phyloP scores from a whole-genome alignment of 148 eudicot species.

The Persicaria tinctoria region DNA sequence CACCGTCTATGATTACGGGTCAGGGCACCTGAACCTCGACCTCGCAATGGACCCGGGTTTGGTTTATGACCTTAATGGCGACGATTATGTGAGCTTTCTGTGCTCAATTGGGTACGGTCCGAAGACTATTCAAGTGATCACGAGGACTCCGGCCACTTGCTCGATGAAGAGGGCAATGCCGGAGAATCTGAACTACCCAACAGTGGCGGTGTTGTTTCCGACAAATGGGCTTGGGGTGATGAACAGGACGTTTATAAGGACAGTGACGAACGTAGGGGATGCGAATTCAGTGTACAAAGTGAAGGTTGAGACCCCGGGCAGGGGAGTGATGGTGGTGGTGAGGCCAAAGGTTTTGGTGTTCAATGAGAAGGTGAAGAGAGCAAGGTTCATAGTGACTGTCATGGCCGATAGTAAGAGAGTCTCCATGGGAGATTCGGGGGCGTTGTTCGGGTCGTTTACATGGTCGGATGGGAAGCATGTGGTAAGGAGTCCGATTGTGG shows the following conservation, averaged over 20 bases:
- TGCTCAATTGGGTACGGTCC: constrained; percentile 85
- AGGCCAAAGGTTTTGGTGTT: constrained; percentile 54
- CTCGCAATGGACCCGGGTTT: constrained; percentile 88
- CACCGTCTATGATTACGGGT: constrained; percentile 62
- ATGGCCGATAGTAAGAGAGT: constrained; percentile 47
- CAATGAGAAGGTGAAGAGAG: constrained; percentile 41
- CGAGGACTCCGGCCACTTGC: constrained; percentile 57
- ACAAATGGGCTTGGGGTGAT: constrained; percentile 27
- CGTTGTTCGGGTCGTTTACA: constrained; percentile 61
- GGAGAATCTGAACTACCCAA: constrained; percentile 82
- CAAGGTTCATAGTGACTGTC: constrained; percentile 53
- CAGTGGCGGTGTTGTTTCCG: constrained; percentile 63
- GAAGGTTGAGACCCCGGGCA: constrained; percentile 44
- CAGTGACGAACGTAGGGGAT: constrained; percentile 73
- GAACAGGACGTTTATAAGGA: constrained; percentile 66
- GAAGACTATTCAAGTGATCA: constrained; percentile 87
- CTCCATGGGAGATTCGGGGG: constrained; percentile 65
- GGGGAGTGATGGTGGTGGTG: constrained; percentile 53
- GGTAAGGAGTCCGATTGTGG: constrained; percentile 87
- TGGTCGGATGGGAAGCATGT: constrained; percentile 88
- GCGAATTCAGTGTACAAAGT: constrained; percentile 49
- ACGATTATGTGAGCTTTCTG: constrained; percentile 62
- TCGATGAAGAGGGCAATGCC: constrained; percentile 53
- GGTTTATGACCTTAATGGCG: constrained; percentile 57
- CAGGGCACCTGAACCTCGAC: constrained; percentile 74